A percentile compares a stretch with the other conserved stretches of the same genome.
phyloP scores from a whole-genome alignment of 495 filamentous ascomycete species.

The Sordaria brevicollis region DNA sequence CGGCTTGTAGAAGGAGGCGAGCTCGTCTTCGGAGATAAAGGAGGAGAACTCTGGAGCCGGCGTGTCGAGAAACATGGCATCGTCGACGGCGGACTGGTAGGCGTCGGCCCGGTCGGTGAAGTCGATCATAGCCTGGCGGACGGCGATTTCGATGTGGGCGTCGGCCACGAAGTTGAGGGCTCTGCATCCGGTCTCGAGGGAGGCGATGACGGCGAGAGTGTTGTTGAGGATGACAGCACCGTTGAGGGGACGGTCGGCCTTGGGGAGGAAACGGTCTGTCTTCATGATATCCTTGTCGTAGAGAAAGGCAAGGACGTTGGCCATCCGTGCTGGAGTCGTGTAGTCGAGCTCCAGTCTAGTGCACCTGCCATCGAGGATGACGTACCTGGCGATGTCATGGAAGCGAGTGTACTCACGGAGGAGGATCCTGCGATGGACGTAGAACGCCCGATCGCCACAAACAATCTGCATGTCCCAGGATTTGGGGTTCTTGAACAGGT shows the following conservation, averaged over 20 bases:
- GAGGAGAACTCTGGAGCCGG: no score
- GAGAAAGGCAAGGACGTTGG: constrained; percentile 12
- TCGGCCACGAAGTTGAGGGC: no score
- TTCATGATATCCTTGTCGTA: constrained; percentile 13
- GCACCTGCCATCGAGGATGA: not conserved
- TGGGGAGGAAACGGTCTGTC: no score
- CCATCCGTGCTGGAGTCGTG: constrained; percentile 2
- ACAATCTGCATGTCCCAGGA: not conserved
- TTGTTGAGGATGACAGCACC: not conserved
- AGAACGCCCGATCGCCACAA: no score
- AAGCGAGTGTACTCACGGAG: constrained; percentile 10
- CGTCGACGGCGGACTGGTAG: not conserved
- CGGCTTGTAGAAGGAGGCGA: no score
- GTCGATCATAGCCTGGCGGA: not conserved
- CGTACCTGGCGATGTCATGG: constrained; percentile 1
- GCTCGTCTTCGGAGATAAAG: no score
- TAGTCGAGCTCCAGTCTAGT: no score
- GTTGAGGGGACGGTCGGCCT: no score
- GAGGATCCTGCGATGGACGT: constrained; percentile 17
- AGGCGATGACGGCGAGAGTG: not conserved
- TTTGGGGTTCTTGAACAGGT: not conserved
- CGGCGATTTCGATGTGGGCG: not conserved
- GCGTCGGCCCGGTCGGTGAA: not conserved
- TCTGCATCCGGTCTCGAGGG: constrained; percentile 3
- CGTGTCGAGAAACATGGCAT: not conserved